These are phyloP conservation scores for Syzygium grande DNA, from an alignment of 345 rosid species.

Conservation along the genomic window DNA sequence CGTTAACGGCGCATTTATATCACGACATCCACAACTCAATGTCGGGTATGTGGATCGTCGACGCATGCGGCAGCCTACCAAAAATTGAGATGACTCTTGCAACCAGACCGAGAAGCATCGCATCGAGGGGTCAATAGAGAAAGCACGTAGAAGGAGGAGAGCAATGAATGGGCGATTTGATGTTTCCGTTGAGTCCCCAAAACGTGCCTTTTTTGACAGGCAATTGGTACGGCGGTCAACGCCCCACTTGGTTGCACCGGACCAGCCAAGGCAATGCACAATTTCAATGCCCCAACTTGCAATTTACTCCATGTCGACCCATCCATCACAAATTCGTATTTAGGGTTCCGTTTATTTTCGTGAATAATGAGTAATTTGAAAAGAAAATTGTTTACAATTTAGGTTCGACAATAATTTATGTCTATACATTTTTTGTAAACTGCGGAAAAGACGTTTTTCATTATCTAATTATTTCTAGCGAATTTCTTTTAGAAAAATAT, in stretches of 20 bases:
- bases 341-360: no score
- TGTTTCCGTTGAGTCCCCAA: background rate
- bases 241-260: background rate
- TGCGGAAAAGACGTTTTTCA: no score
- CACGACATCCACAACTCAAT: background rate
- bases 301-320: background rate
- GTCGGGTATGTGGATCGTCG: background rate
- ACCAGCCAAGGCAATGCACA: background rate
- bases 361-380: no score
- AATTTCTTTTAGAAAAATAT: no score
- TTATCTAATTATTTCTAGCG: no score
- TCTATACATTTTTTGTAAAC: no score
- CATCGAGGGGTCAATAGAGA: background rate
- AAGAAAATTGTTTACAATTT: no score
- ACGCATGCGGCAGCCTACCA: background rate
- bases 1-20: background rate
- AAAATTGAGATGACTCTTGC: background rate
- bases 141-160: background rate
- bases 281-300: background rate
- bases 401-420: no score
- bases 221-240: background rate
- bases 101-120: background rate
- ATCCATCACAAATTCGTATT: background rate
- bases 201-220: no score
- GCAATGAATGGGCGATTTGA: background rate